Base-by-base conservation (phyloP, 106 monocot genomes). In the Allium cepa region DNA sequence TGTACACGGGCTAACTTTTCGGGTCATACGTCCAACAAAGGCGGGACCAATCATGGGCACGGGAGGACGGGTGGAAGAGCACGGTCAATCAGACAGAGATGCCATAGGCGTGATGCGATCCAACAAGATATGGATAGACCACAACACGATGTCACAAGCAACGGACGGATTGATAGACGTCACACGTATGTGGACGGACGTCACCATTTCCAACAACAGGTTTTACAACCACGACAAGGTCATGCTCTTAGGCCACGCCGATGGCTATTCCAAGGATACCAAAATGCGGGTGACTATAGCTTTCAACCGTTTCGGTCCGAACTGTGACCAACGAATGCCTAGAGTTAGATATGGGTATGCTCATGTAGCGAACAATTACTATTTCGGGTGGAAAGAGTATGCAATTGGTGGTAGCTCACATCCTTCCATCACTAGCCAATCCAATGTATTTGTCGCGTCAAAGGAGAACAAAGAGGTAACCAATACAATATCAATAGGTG, bases 181-280 rank as follows among this genome's bases (percentile, higher is more conserved):
- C 57, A 86, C 90, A 3, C 74, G 71, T 10, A 80, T 82, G 13
- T 90, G 83, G 9, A 86, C 83, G 6, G 53, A 11, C 46, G 50
- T 90, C 13, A 90, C 90, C 72, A 58, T 90, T 53, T 85, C 85
- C 49, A 90, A 86, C 78, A 90, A 86, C 76, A 83, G 90, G 90
- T 90, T 90, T 80, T 53, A 53, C 8, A 68, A 90, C 52, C 85
- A 85, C 26, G 85, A 85, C 78, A 85, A 85, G 81, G 85, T 85
- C 18, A 85, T 85, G 81, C 80, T 85, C 27, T 75, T 85, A 7
- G 85, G 85, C 28, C 85, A 85, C 60, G 74, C 77, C 11, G 85
- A 85, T 59, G 56, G 62, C 52, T 81, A 55, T 63, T 17, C 72
- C 17, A 56, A 62, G 12, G 85, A 85, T 66, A 22, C 51, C 36